Conservation (phyloP, 1,284 basidiomycete genomes). For the Vanrija humicola region DNA sequence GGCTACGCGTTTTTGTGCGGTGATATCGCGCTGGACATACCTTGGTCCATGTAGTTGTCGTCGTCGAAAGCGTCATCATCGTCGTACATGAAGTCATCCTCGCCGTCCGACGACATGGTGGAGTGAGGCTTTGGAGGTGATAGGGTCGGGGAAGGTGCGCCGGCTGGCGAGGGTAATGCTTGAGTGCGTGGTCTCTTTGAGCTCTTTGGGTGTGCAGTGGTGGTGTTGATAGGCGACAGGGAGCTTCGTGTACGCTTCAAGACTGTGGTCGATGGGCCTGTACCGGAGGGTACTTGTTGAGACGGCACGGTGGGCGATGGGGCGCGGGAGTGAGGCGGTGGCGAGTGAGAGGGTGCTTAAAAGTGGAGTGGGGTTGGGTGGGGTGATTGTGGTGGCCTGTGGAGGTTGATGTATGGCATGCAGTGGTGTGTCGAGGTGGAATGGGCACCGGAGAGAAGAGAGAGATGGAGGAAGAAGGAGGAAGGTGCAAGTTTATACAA, state of each 20-base stretch:
- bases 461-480: background rate
- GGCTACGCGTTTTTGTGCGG: background rate
- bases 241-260: no score
- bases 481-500: background rate
- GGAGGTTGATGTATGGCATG: background rate
- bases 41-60: slow-evolving; percentile 28
- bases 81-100: slow-evolving; percentile 37
- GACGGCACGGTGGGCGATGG: slow-evolving; percentile 10
- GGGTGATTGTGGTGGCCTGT: background rate
- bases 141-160: background rate
- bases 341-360: background rate
- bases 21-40: slow-evolving; percentile 16
- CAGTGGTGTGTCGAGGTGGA: background rate
- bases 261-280: background rate
- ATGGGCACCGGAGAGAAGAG: background rate
- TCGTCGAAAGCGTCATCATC: slow-evolving; percentile 41
- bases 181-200: slow-evolving; percentile 5
- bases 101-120: slow-evolving; percentile 47
- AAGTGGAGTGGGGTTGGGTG: background rate
- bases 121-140: background rate
- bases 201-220: background rate
- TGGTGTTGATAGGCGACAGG: background rate
- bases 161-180: background rate
- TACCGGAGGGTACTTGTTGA: slow-evolving; percentile 14
- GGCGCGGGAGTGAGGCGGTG: no score